Base-by-base conservation (phyloP, 2,329 filamentous ascomycete genomes). In the Sarocladiaceae sp. region DNA sequence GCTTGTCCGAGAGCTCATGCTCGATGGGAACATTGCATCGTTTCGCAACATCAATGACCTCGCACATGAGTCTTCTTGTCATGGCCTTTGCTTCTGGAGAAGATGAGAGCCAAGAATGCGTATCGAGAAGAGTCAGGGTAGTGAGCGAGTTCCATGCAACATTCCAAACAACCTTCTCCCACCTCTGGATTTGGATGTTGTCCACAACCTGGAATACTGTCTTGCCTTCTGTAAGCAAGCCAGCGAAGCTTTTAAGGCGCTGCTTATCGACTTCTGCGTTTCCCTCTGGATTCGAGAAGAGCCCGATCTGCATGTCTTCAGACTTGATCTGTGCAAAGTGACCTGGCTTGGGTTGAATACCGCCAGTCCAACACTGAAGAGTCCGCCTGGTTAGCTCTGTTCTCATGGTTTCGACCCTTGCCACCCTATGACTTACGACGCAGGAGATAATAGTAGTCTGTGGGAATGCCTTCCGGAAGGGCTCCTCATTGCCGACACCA, bases 401-500 rank as follows among this genome's bases (percentile, higher is more conserved):
- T 12, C n/a, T n/a, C n/a, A n/a, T n/a, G n/a, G n/a, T n/a, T n/a
- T n/a, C n/a, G n/a, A n/a, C n/a, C n/a, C n/a, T n/a, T n/a, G n/a
- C n/a, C n/a, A n/a, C n/a, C n/a, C n/a, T 12, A 2, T 13, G 2
- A 66, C 74, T 54, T 60, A 79, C 76, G 53, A 83, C 79, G 35
- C 74, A 76, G 37, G 76, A 52, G 20, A 88, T 68, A 44, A 90
- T 80, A 2, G 79, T 75, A 1, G 77, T 79, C 2, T 62, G 42
- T 0, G 84, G 82, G 59, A 88, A 89, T 4, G 84, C 76, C 50
- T 71, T 69, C 26, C 75, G 69, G 66, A 88, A 88, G 4, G 84
- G 83, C 12, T 76, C 77, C 64, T 88, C 85, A 17, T 87, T 83
- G n/a, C 84, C 84, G 17, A 88, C 73, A 20, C 85, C 85, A 62